Conservation (phyloP, 179 eudicot species). For the Corrigiola litoralis region DNA sequence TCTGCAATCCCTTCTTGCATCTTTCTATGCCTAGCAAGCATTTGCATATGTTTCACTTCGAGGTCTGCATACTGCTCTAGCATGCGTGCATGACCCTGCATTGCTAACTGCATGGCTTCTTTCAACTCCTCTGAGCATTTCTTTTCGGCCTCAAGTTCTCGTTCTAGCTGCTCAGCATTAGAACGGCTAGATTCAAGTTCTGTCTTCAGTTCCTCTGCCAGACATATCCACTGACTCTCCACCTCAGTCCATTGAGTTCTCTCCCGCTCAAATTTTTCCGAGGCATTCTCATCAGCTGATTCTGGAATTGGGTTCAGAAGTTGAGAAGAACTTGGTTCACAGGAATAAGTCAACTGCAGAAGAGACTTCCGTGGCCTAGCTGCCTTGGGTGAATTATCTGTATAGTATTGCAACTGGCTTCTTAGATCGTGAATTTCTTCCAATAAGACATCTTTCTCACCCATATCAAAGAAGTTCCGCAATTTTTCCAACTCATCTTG, state of each 20-base stretch:
- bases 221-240: slow-evolving; percentile 85
- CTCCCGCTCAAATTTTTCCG: slow-evolving; percentile 60
- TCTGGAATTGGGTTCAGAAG: slow-evolving; percentile 44
- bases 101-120: slow-evolving; percentile 91
- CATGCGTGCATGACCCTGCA: slow-evolving; percentile 98
- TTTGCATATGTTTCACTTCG: slow-evolving; percentile 77
- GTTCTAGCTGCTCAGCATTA: slow-evolving; percentile 47
- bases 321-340: slow-evolving; percentile 38
- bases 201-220: slow-evolving; percentile 68
- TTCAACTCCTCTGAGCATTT: slow-evolving; percentile 84
- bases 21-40: slow-evolving; percentile 76
- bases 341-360: slow-evolving; percentile 53
- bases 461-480: slow-evolving; percentile 81
- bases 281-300: slow-evolving; percentile 42
- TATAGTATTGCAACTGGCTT: slow-evolving; percentile 67
- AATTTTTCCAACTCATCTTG: slow-evolving; percentile 76
- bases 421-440: slow-evolving; percentile 93
- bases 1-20: slow-evolving; percentile 85
- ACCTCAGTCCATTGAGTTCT: slow-evolving; percentile 64
- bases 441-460: slow-evolving; percentile 83
- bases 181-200: slow-evolving; percentile 72
- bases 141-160: slow-evolving; percentile 69
- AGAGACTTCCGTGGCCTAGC: slow-evolving; percentile 39
- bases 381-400: slow-evolving; percentile 54
- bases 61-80: slow-evolving; percentile 95